phyloP scores from a whole-genome alignment of 1,284 basidiomycete genomes.

The Tranzscheliella williamsii region DNA sequence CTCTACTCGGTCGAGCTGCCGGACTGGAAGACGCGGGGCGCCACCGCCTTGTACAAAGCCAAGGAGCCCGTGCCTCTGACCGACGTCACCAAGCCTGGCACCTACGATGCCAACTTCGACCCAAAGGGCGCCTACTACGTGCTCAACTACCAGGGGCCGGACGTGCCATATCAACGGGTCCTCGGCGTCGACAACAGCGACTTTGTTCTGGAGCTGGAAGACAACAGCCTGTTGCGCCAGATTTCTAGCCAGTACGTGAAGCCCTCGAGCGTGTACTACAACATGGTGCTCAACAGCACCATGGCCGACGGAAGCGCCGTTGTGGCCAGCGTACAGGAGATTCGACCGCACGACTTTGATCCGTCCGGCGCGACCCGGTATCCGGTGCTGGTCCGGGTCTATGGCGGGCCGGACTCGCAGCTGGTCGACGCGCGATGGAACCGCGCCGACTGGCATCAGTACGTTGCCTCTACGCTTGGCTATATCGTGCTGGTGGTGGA shows the following conservation, averaged over 20 bases:
- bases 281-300: conserved; percentile 32
- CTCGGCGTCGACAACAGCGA: conserved; percentile 70
- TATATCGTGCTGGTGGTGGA: conserved; percentile 88
- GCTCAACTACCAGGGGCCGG: conserved; percentile 77
- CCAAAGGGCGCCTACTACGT: conserved; percentile 71
- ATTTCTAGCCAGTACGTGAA: conserved; percentile 74
- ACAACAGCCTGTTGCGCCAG: conserved; percentile 74
- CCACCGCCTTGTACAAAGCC: conserved; percentile 69
- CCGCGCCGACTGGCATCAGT: conserved; percentile 73
- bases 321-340: conserved; percentile 85
- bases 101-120: conserved; percentile 64
- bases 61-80: conserved; percentile 69
- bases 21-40: conserved; percentile 12
- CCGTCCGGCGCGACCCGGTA: conserved; percentile 89
- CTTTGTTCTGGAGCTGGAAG: conserved; percentile 67
- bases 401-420: conserved; percentile 84
- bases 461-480: conserved; percentile 77
- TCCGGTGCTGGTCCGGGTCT: conserved; percentile 69
- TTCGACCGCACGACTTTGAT: conserved; percentile 88
- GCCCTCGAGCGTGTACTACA: conserved; percentile 68
- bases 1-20: conserved; percentile 66
- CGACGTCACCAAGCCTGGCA: conserved; percentile 69
- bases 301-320: conserved; percentile 11
- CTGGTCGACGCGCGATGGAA: conserved; percentile 36
- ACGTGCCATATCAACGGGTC: conserved; percentile 83